Base-by-base conservation (phyloP, 257 asterid genomes). In the Lavandula angustifolia region DNA sequence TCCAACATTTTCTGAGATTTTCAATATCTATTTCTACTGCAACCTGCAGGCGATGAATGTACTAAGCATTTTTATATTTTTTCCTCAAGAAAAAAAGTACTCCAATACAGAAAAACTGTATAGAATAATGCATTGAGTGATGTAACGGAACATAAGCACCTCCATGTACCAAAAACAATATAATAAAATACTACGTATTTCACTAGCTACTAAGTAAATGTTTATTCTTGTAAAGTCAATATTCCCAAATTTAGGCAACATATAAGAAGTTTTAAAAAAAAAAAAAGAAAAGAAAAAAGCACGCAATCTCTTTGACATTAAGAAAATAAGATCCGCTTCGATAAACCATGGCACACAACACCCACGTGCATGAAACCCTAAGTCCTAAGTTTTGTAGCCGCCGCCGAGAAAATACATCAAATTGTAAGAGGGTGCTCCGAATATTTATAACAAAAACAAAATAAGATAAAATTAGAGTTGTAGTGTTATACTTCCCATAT, bases 191-290 rank as follows among this genome's bases (percentile, higher is more conserved):
- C 33, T n/a, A 55, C 40, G 47, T 37, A 3, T 22, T 35, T 1
- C 37, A 9, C 35, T 34, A 43, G 47, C 13, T 56, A 44, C 46
- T n/a, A 8, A 38, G 40, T 68, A 6, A 62, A 51, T 57, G 67
- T 50, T 64, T 38, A 66, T 42, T 35, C 42, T 49, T 32, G 52
- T 17, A 43, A 64, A 63, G 62, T 9, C 17, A 74, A 64, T 53
- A 69, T 68, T 73, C 75, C 75, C 41, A 73, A 66, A 68, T 68
- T 62, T n/a, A 17, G 78, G 80, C 56, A 48, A 12, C 64, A 32
- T 37, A 17, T 42, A 64, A 22, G 27, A 22, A 22, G 2, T 22
- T 22, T n/a, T n/a, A n/a, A n/a, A n/a, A n/a, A n/a, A n/a, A 22
- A 22, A 22, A 22, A 22, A 22, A 13, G 4, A 18, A 31, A 49